These are phyloP conservation scores for Paramecium caudatum DNA, from an alignment of 73 alveolate genomes.

Conservation along the genomic window DNA sequence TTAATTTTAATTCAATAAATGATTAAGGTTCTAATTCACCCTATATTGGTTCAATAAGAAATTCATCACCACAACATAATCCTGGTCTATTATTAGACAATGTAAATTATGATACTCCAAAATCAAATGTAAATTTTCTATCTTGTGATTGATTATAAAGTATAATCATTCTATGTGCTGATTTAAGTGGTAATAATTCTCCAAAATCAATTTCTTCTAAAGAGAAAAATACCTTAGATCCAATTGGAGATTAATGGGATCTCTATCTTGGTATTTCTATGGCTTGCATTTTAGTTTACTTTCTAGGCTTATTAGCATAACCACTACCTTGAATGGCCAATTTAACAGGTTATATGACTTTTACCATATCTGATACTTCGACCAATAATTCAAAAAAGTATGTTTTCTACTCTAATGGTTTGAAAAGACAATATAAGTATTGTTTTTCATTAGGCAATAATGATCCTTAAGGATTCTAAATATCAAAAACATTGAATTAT, in stretches of 20 bases:
- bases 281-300: slow-evolving; percentile 75
- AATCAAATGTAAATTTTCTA: slow-evolving; percentile 91
- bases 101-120: slow-evolving; percentile 80
- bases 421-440: slow-evolving; percentile 91
- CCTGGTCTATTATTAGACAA: slow-evolving; percentile 86
- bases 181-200: slow-evolving; percentile 91
- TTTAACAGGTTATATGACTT: slow-evolving; percentile 82
- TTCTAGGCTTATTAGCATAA: slow-evolving; percentile 74
- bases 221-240: slow-evolving; percentile 94
- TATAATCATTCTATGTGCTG: slow-evolving; percentile 92
- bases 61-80: slow-evolving; percentile 87
- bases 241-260: slow-evolving; percentile 85
- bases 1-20: slow-evolving; percentile 86
- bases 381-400: slow-evolving; percentile 91
- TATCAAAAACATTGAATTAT: slow-evolving; percentile 93
- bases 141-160: slow-evolving; percentile 93
- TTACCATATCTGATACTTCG: slow-evolving; percentile 93
- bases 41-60: slow-evolving; percentile 87
- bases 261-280: slow-evolving; percentile 88
- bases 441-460: slow-evolving; percentile 93
- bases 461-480: slow-evolving; percentile 96
- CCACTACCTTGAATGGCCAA: slow-evolving; percentile 79
- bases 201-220: slow-evolving; percentile 99
- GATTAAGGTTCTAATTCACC: slow-evolving; percentile 88
- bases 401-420: slow-evolving; percentile 96